Conservation (phyloP, 331 rosid genomes). For the Acacia pycnantha region DNA sequence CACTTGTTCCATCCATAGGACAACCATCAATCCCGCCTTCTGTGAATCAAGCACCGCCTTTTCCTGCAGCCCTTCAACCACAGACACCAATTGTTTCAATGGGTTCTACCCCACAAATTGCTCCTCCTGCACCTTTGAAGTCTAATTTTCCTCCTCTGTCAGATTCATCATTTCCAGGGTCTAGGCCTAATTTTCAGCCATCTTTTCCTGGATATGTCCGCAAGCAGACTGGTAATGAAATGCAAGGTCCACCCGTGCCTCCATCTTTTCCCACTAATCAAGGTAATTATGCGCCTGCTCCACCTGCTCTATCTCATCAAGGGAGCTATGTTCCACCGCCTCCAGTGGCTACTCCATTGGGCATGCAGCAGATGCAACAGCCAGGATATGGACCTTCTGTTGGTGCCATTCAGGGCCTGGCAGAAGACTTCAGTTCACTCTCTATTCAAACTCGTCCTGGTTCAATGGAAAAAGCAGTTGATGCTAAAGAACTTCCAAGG, state of each 20-base stretch:
- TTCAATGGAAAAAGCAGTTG: conserved; percentile 74
- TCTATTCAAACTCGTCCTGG: conserved; percentile 79
- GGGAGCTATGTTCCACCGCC: conserved; percentile 64
- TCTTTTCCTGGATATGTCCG: conserved; percentile 72
- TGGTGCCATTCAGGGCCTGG: conserved; percentile 70
- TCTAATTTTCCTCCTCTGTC: conserved; percentile 43
- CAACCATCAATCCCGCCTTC: conserved; percentile 50
- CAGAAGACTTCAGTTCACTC: conserved; percentile 86
- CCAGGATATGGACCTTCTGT: conserved; percentile 60
- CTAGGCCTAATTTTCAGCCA: conserved; percentile 53
- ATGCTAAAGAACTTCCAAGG: conserved; percentile 76
- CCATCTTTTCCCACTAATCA: conserved; percentile 59
- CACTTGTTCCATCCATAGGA: conserved; percentile 46
- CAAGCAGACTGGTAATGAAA: conserved; percentile 54
- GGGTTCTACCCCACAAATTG: conserved; percentile 61
- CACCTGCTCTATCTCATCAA: conserved; percentile 50
- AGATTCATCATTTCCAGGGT: conserved; percentile 49
- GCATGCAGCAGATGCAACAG: conserved; percentile 63
- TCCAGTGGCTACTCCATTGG: conserved; percentile 57
- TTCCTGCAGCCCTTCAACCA: conserved; percentile 45
- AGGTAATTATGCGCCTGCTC: conserved; percentile 51
- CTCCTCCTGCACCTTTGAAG: conserved; percentile 41
- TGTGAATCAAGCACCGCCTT: conserved; percentile 46
- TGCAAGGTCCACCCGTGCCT: conserved; percentile 55
- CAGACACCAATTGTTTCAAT: conserved; percentile 62